A percentile compares a stretch with the other conserved stretches of the same genome.
Evolutionary conservation across 176 grass and related monocot genomes (phyloP).

Genomic region (Chrysopogon serrulatus): DNA sequence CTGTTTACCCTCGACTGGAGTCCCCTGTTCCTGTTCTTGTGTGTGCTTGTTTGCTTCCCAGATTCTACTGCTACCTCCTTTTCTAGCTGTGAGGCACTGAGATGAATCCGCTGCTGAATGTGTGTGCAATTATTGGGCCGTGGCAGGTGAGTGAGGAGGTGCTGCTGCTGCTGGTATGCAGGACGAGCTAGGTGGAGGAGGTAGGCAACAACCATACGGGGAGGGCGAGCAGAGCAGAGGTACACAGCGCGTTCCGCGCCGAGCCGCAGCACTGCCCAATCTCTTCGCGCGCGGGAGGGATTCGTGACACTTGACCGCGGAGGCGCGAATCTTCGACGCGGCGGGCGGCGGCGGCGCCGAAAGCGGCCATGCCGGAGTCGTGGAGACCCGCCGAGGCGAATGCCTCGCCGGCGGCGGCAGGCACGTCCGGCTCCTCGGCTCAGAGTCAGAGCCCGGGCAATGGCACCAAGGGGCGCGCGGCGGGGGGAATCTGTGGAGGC

Average conservation of each 20-base stretch:
- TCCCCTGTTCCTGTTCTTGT: neutral
- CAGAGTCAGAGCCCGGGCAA: neutral
- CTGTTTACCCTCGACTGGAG: neutral
- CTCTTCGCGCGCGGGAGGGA: neutral
- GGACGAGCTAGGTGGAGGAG: constrained; percentile 24
- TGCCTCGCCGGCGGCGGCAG: neutral
- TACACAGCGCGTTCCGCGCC: neutral
- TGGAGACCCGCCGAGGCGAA: constrained; percentile 36
- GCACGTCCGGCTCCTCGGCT: neutral
- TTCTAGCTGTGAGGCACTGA: neutral
- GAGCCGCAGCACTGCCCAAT: neutral
- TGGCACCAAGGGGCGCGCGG: neutral
- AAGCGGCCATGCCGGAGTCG: constrained; percentile 41
- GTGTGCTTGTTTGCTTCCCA: neutral
- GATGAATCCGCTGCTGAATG: constrained; percentile 19
- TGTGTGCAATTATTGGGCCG: constrained; percentile 23
- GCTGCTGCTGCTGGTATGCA: constrained; percentile 34
- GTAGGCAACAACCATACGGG: neutral
- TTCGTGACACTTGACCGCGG: neutral
- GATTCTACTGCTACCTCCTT: neutral
- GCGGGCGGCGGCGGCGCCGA: no score
- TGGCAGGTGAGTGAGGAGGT: constrained; percentile 37
- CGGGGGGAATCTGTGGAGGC: neutral
- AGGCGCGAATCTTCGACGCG: neutral
- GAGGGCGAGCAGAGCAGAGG: neutral